Evolutionary conservation across 2,329 filamentous ascomycete genomes (phyloP), one percentile per base, ranked within the genome.

Genomic region (Colletotrichum neosansevieriae): DNA sequence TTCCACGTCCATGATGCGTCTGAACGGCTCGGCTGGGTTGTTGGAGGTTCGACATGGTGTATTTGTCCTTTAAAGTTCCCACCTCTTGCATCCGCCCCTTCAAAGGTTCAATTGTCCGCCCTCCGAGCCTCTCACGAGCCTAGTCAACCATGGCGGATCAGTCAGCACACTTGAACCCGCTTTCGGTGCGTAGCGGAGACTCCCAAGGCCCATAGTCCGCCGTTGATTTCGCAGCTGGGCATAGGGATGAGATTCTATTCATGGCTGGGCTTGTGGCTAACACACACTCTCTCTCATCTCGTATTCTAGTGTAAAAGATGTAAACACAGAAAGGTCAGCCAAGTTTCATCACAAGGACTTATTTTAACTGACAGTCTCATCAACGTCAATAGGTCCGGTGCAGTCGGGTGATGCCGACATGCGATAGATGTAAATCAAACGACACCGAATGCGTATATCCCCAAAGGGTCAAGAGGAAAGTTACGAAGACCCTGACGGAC

Each of bases 401-500:
- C 49, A 76, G 74, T 64, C 74, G 75, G 62, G 63, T 75, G 34
- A 73, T 75, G 72, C 76, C 76, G 38, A 58, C 56, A 5, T 77
- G 76, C 53, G 65, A 73, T 34, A 71, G 75, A 17, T 77, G 76
- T 58, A 74, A 70, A 53, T 53, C 63, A 11, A 74, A 75, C 13
- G 66, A 73, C 47, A 57, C 72, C 11, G 74, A 75, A 29, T 77
- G 76, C 19, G 40, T 72, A 24, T 77, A 77, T 58, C 75, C 75
- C 0, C 57, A 70, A 13, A 67, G 76, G 50, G 72, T 57, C 32
- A 77, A 77, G 63, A 71, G 76, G 51, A 73, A 68, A 53, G 70
- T 71, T 15, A 63, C 72, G 7, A 71, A 74, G 4, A 67, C 63
- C 19, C 36, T 67, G 58, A 67, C 63, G 17, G 63, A 57, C 36